A percentile compares a stretch with the other conserved stretches of the same genome.
These are phyloP conservation scores for Linnemannia elongata DNA, from an alignment of 192 early-diverging fungal species.

Conservation along the genomic window DNA sequence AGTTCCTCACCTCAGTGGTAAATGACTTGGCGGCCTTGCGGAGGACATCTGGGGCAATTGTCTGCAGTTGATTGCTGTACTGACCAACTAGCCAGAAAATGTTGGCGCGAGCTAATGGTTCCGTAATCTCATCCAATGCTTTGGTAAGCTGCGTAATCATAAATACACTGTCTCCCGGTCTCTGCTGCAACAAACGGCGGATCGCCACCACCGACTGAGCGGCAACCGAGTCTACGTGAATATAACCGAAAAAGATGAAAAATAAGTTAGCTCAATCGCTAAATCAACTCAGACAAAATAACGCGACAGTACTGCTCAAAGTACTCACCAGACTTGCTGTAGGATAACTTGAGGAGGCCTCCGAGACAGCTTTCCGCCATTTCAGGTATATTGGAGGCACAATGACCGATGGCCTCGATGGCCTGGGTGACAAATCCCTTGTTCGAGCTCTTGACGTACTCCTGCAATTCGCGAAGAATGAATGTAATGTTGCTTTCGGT, in stretches of 20 bases:
- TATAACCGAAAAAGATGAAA: neutral
- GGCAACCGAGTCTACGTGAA: conserved; percentile 73
- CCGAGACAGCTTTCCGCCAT: conserved; percentile 67
- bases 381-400: conserved; percentile 69
- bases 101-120: conserved; percentile 83
- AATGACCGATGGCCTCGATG: conserved; percentile 73
- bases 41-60: conserved; percentile 85
- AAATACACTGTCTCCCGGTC: conserved; percentile 59
- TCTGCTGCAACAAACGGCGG: conserved; percentile 74
- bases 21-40: conserved; percentile 78
- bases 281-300: neutral
- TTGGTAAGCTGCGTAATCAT: conserved; percentile 72
- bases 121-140: conserved; percentile 72
- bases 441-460: conserved; percentile 78
- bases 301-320: conserved; percentile 10
- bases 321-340: conserved; percentile 69
- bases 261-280: neutral
- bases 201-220: conserved; percentile 83
- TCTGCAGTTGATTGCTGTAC: conserved; percentile 74
- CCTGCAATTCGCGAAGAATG: conserved; percentile 80
- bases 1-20: conserved; percentile 58
- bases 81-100: conserved; percentile 92
- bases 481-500: conserved; percentile 74
- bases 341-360: conserved; percentile 69
- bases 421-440: conserved; percentile 74